Conservation (phyloP, 2,329 filamentous ascomycete genomes). For the Xylariaceae sp. region DNA sequence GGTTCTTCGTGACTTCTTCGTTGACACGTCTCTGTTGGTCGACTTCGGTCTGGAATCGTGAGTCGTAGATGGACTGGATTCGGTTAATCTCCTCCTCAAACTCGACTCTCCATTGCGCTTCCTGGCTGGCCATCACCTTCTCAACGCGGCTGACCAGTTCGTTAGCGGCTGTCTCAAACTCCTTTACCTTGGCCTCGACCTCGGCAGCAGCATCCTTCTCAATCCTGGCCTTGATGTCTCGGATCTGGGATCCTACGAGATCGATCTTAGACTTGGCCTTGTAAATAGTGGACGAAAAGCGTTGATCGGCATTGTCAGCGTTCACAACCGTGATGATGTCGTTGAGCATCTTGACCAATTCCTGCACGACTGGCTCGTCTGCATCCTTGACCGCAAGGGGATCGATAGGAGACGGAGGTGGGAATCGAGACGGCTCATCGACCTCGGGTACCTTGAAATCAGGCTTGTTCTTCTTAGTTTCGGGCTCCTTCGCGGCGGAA, state of each 20-base stretch:
- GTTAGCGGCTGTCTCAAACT: conserved; percentile 82
- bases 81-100: conserved; percentile 81
- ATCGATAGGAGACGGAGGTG: conserved; percentile 67
- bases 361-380: conserved; percentile 82
- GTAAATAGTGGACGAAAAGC: conserved; percentile 70
- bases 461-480: conserved; percentile 26
- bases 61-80: conserved; percentile 70
- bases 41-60: conserved; percentile 72
- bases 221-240: conserved; percentile 62
- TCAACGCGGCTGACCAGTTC: conserved; percentile 88
- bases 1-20: conserved; percentile 77
- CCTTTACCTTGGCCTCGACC: conserved; percentile 63
- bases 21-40: conserved; percentile 74
- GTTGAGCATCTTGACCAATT: conserved; percentile 91
- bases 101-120: conserved; percentile 77
- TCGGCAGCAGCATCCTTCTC: conserved; percentile 68
- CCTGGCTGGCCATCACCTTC: conserved; percentile 72
- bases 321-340: conserved; percentile 93
- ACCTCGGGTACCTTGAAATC: conserved; percentile 55
- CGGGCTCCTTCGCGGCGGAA: conserved; percentile 2
- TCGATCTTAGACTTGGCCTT: conserved; percentile 81
- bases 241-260: conserved; percentile 74
- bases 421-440: conserved; percentile 59
- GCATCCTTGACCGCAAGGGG: conserved; percentile 69
- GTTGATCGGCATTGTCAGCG: conserved; percentile 70